These are phyloP conservation scores for Nakaseomyces bracarensis DNA, from an alignment of 1,139 yeast genomes.

Conservation along the genomic window DNA sequence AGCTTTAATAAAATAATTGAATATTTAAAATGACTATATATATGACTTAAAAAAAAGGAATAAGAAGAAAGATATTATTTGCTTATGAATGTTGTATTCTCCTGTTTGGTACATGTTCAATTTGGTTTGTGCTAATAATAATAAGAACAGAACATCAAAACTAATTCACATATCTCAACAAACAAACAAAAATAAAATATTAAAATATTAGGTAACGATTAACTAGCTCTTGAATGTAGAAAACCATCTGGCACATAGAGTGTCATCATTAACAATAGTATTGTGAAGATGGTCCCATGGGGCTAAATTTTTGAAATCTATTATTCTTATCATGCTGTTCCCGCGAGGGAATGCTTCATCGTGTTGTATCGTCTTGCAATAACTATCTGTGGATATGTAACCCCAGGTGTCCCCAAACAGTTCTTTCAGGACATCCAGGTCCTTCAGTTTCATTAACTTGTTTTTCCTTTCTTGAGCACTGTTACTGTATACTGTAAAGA, in stretches of 20 bases:
- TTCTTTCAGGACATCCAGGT: slow-evolving; percentile 21
- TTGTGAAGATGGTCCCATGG: slow-evolving; percentile 14
- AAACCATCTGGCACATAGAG: slow-evolving; percentile 6
- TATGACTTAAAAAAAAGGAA: no score
- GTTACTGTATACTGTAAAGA: slow-evolving; percentile 27
- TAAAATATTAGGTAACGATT: neutral
- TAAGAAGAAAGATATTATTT: no score
- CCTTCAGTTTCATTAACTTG: slow-evolving; percentile 17
- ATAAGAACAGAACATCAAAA: no score
- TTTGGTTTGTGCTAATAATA: no score
- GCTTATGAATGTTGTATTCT: no score
- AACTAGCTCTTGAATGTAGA: slow-evolving; percentile 10
- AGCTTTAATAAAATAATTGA: no score
- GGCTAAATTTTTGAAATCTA: slow-evolving; percentile 12
- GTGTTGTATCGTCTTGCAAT: slow-evolving; percentile 9
- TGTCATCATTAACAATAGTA: neutral
- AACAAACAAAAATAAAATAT: slow-evolving; percentile 4
- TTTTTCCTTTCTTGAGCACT: slow-evolving; percentile 17
- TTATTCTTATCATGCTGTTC: slow-evolving; percentile 9
- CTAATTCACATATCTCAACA: no score
- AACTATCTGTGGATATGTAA: slow-evolving; percentile 20
- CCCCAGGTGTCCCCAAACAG: slow-evolving; percentile 30
- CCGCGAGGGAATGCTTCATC: neutral
- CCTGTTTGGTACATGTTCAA: no score
- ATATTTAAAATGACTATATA: no score